Evolutionary conservation across 1,139 yeast genomes (phyloP), one percentile per base, ranked within the genome.

Genomic region (Geotrichum europaeum): DNA sequence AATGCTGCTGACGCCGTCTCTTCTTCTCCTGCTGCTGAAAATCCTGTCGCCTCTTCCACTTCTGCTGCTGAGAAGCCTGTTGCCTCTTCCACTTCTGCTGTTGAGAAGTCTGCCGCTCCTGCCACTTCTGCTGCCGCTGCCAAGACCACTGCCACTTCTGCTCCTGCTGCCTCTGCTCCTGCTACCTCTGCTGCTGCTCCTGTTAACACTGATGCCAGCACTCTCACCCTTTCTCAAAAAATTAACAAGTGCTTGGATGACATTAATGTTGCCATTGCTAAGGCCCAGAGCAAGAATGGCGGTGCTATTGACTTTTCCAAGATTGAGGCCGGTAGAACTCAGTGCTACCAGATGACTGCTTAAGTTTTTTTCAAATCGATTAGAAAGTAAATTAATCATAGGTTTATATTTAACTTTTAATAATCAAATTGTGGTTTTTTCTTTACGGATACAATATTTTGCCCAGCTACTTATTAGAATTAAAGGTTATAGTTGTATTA

Each of bases 81-180:
- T 20, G 51, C 49, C 28, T 24, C 43, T 43, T 24, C 54, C 22
- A 5, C 50, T 47, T 43, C 53, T 12, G 47, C 55, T 20, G 54
- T 32, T 25, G 53, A 28, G 20, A 36, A 49, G 24, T 49, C 50
- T 56, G 43, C 61, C 18, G 57, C 60, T 18, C 32, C 60, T 40
- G 34, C 60, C 15, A 18, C 55, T 51, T 45, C 60, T 18, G 58
- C 60, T 18, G 25, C 62, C 43, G 34, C 63, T 1, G 30, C 45
- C 25, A 3, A 20, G 28, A 45, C 30, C 36, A 10, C 43, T 25
- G 10, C 24, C 34, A 32, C 36, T 49, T 13, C 61, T 18, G 43
- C 58, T 47, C 13, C 51, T 12, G 22, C 52, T 47, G 51, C 7
- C 9, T 5, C 10, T 13, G 36, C 36, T 45, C 15, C 56, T 20